These are phyloP conservation scores for Arctium minus DNA, from an alignment of 129 eudicot genomes.

Conservation along the genomic window DNA sequence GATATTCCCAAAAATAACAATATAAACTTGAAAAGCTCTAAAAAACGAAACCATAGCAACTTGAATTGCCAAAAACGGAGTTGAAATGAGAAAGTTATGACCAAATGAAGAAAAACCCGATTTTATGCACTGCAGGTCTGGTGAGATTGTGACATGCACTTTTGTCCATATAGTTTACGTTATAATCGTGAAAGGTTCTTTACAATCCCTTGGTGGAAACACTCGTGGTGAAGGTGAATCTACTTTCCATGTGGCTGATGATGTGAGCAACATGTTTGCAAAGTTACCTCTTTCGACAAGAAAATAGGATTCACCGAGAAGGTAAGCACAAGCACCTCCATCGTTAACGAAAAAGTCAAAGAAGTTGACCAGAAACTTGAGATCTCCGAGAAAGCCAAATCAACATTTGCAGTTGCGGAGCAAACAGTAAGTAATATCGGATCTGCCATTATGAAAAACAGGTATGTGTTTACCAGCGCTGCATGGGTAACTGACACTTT, in stretches of 20 bases:
- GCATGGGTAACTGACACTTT: conserved; percentile 72
- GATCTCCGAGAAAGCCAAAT: conserved; percentile 69
- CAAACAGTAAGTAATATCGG: conserved; percentile 68
- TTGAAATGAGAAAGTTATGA: no score
- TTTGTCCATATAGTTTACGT: background rate
- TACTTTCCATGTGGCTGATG: conserved; percentile 73
- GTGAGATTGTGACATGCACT: no score
- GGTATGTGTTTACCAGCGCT: conserved; percentile 56
- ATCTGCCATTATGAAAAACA: conserved; percentile 75
- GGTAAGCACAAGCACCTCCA: conserved; percentile 56
- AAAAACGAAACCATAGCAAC: no score
- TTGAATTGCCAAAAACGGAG: no score
- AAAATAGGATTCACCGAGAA: conserved; percentile 69
- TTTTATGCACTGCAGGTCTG: no score
- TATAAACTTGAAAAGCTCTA: no score
- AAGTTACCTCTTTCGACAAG: conserved; percentile 61
- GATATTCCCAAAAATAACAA: no score
- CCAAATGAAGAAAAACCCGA: no score
- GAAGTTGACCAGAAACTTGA: conserved; percentile 73
- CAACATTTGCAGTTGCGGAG: conserved; percentile 77
- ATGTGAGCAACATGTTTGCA: conserved; percentile 75
- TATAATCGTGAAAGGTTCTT: background rate
- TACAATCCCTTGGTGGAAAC: conserved; percentile 37
- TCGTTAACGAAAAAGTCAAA: conserved; percentile 61
- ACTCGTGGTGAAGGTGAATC: conserved; percentile 47